Evolutionary conservation across 345 rosid species (phyloP).

Genomic region (Euphorbia tirucalli): DNA sequence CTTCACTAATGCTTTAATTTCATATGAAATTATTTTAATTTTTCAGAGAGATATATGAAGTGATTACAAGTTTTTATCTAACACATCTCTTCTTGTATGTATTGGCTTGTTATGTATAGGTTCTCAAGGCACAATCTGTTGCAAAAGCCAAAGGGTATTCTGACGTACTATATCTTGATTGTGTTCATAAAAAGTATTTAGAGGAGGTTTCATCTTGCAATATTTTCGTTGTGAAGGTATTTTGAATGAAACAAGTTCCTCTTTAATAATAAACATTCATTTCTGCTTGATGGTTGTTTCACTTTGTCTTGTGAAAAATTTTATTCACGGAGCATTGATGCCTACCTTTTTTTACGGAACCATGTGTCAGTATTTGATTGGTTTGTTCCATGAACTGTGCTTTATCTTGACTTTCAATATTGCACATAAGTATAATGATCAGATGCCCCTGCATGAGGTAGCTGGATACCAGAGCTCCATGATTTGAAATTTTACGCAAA

Average conservation of each 20-base stretch:
- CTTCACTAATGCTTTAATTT: neutral
- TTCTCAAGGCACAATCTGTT: constrained; percentile 76
- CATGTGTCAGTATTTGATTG: constrained; percentile 4
- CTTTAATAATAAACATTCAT: neutral
- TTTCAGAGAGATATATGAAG: neutral
- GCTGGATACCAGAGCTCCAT: neutral
- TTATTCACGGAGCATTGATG: neutral
- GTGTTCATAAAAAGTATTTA: constrained; percentile 72
- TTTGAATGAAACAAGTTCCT: neutral
- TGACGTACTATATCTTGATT: constrained; percentile 90
- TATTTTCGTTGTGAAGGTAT: constrained; percentile 78
- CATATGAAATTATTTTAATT: neutral
- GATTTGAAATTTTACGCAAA: neutral
- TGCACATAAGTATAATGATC: neutral
- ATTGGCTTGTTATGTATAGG: constrained; percentile 38
- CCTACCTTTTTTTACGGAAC: neutral
- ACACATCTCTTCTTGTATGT: neutral
- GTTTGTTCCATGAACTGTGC: neutral
- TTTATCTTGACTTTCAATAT: neutral
- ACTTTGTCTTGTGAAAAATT: neutral
- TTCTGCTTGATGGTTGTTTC: constrained; percentile 1
- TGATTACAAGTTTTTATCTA: neutral
- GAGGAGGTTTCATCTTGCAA: constrained; percentile 98
- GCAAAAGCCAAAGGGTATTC: constrained; percentile 88
- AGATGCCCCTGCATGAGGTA: neutral